Percentiles rank a stretch among this genome's conserved stretches.
Conservation (phyloP, 1,139 yeast species). For the Yamadazyma dendronema region DNA sequence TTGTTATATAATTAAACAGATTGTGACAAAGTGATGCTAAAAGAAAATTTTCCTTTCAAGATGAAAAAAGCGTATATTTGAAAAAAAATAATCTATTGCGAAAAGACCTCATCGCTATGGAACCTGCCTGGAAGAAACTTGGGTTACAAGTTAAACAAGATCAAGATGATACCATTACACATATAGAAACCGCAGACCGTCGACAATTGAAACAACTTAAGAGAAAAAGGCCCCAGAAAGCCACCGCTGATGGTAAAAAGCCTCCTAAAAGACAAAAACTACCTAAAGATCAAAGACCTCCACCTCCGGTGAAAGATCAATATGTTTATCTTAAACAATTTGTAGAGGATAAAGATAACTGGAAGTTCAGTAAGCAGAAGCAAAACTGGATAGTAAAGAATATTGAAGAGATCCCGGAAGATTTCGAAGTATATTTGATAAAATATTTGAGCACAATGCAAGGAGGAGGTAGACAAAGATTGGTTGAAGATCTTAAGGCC, state of each 20-base stretch:
- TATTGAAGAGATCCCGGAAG: slow-evolving; percentile 51
- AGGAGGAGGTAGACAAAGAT: slow-evolving; percentile 68
- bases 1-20: too few species aligned
- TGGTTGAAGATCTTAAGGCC: slow-evolving; percentile 52
- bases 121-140: slow-evolving; percentile 91
- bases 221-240: slow-evolving; percentile 26
- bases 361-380: slow-evolving; percentile 94
- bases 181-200: slow-evolving; percentile 42
- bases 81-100: too few species aligned
- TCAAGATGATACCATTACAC: slow-evolving; percentile 35
- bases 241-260: slow-evolving; percentile 39
- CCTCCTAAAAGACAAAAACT: slow-evolving; percentile 74
- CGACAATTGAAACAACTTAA: slow-evolving; percentile 48
- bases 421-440: slow-evolving; percentile 55
- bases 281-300: slow-evolving; percentile 70
- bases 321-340: slow-evolving; percentile 70
- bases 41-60: too few species aligned
- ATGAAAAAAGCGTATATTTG: too few species aligned
- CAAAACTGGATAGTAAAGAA: slow-evolving; percentile 90
- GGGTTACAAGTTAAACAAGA: slow-evolving; percentile 61
- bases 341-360: slow-evolving; percentile 54
- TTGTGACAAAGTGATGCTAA: too few species aligned
- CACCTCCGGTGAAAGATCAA: slow-evolving; percentile 83
- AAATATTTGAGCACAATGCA: slow-evolving; percentile 66
- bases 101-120: slow-evolving; percentile 11